A percentile compares a stretch with the other conserved stretches of the same genome.
phyloP scores from a whole-genome alignment of 352 stramenopile genomes.

The Globisporangium middletonii region DNA sequence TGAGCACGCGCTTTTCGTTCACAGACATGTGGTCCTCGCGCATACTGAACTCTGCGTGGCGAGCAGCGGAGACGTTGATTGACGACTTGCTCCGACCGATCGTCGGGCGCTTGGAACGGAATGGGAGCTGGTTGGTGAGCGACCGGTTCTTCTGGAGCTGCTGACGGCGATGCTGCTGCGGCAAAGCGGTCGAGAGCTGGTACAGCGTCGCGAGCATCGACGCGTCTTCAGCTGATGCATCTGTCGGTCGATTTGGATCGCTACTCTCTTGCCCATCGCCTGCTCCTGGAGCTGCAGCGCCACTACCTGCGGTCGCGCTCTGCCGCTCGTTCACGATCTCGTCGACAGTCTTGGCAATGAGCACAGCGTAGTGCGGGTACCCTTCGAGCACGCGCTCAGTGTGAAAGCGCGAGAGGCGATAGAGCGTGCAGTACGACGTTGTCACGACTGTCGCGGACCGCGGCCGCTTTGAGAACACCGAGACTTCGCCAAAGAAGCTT shows the following conservation, averaged over 20 bases:
- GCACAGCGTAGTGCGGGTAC: conserved; percentile 32
- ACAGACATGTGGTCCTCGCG: conserved; percentile 8
- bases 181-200: conserved; percentile 25
- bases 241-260: not conserved
- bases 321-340: conserved; percentile 11
- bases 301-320: too few relatives aligned
- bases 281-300: too few relatives aligned
- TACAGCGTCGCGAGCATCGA: conserved; percentile 16
- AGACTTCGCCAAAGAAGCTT: conserved; percentile 60
- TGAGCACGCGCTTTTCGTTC: conserved; percentile 14
- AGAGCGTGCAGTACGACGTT: conserved; percentile 55
- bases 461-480: conserved; percentile 47
- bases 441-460: conserved; percentile 49
- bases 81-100: conserved; percentile 47
- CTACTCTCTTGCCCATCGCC: too few relatives aligned
- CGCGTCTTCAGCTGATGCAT: not conserved
- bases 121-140: not conserved
- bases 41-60: conserved; percentile 20
- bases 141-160: conserved; percentile 8
- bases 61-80: conserved; percentile 22
- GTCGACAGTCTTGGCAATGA: conserved; percentile 29
- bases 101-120: not conserved
- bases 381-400: conserved; percentile 43
- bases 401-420: conserved; percentile 57
- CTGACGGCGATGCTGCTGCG: conserved; percentile 1